Percentiles rank a stretch among this genome's conserved stretches.
phyloP scores from a whole-genome alignment of 2,329 filamentous ascomycete genomes.

The Ophiostoma novo-ulmi region DNA sequence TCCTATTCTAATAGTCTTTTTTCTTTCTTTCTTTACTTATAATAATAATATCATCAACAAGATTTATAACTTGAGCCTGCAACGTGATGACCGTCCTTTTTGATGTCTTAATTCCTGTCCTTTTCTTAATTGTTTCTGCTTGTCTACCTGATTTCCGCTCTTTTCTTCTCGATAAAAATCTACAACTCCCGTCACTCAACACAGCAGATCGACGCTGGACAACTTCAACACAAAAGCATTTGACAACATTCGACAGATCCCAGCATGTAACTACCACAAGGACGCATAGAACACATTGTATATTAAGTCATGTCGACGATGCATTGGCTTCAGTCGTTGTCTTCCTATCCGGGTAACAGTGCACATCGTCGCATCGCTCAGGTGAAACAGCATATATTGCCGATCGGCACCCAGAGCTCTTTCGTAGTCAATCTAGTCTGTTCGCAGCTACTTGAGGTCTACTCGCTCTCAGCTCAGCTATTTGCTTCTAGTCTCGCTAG shows the following conservation, averaged over 20 bases:
- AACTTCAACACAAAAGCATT: background rate
- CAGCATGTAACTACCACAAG: background rate
- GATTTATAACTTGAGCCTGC: background rate
- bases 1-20: background rate
- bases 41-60: background rate
- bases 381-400: background rate
- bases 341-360: background rate
- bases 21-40: background rate
- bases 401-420: background rate
- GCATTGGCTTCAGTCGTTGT: background rate
- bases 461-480: background rate
- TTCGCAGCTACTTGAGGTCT: background rate
- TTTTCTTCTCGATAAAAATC: no score
- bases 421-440: background rate
- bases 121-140: no score
- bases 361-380: constrained; percentile 1
- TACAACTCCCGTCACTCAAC: background rate
- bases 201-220: background rate
- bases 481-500: background rate
- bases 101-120: background rate
- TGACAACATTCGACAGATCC: background rate
- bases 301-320: background rate
- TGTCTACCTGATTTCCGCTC: no score
- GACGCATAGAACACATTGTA: background rate
- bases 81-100: background rate